These are phyloP conservation scores for Nyssa sinensis DNA, from an alignment of 148 eudicot genomes.

Conservation along the genomic window DNA sequence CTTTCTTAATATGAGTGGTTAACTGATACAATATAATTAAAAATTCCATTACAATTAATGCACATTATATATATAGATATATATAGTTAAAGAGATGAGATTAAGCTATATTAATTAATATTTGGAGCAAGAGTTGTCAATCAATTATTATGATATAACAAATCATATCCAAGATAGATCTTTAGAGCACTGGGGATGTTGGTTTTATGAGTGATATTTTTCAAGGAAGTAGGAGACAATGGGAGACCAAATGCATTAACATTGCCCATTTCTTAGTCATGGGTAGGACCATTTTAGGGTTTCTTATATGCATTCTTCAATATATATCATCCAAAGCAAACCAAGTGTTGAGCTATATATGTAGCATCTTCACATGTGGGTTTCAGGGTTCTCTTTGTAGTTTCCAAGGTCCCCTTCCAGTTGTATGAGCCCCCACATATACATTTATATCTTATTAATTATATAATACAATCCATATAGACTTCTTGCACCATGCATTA, in stretches of 20 bases:
- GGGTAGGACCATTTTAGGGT: conserved; percentile 10
- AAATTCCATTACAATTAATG: too few species aligned
- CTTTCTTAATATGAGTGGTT: too few species aligned
- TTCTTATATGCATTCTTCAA: not conserved
- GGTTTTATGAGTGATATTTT: conserved; percentile 10
- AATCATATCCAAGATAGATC: not conserved
- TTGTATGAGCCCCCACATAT: conserved; percentile 3
- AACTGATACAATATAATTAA: too few species aligned
- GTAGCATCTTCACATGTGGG: conserved; percentile 32
- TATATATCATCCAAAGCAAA: conserved; percentile 13
- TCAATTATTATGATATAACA: too few species aligned
- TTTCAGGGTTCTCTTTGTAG: conserved; percentile 29
- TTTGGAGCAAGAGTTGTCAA: not conserved
- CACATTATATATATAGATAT: too few species aligned
- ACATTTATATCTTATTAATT: not conserved
- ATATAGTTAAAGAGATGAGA: not conserved
- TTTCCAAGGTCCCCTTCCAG: conserved; percentile 32
- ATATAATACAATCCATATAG: not conserved
- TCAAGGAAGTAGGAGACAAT: not conserved
- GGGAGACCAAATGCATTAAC: conserved; percentile 12
- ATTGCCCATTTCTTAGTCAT: conserved; percentile 10
- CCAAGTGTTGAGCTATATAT: conserved; percentile 19
- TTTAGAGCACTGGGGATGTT: conserved; percentile 30
- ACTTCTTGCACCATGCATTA: not conserved
- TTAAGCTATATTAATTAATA: not conserved